A percentile compares a stretch with the other conserved stretches of the same genome.
These are phyloP conservation scores for Cryptococcus maquisensis DNA, from an alignment of 1,284 basidiomycete species.

Conservation along the genomic window DNA sequence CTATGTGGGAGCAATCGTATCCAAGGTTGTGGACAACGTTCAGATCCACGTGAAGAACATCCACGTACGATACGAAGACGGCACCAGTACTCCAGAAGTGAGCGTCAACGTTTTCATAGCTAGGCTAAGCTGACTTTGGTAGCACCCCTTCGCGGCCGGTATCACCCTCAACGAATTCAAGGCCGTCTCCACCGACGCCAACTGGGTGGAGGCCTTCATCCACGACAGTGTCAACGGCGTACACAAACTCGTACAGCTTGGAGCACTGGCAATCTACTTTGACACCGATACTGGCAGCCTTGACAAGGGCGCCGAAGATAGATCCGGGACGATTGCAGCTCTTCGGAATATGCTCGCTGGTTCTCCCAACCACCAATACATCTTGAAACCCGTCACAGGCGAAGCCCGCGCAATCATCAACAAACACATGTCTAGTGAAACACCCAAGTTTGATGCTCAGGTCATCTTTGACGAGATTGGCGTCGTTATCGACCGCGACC, in stretches of 20 bases:
- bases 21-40: slow-evolving; percentile 93
- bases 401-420: slow-evolving; percentile 90
- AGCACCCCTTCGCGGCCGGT: slow-evolving; percentile 94
- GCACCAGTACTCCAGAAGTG: slow-evolving; percentile 85
- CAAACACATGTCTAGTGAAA: slow-evolving; percentile 65
- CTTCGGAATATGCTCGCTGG: slow-evolving; percentile 72
- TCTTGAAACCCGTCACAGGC: slow-evolving; percentile 92
- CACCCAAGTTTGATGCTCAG: slow-evolving; percentile 82
- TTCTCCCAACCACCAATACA: slow-evolving; percentile 77
- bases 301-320: slow-evolving; percentile 56
- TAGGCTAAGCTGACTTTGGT: background rate
- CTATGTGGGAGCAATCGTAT: slow-evolving; percentile 77
- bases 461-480: slow-evolving; percentile 93
- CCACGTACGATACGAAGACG: slow-evolving; percentile 95
- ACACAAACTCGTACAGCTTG: slow-evolving; percentile 88
- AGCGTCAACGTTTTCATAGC: slow-evolving; percentile 29
- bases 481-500: slow-evolving; percentile 85
- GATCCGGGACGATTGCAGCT: slow-evolving; percentile 65
- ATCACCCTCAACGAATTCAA: slow-evolving; percentile 88
- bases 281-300: slow-evolving; percentile 87
- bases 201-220: slow-evolving; percentile 93
- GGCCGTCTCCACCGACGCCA: slow-evolving; percentile 85
- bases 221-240: slow-evolving; percentile 83
- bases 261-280: slow-evolving; percentile 90
- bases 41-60: slow-evolving; percentile 95